These are phyloP conservation scores for Candida easanensis DNA, from an alignment of 805 yeast species.

Conservation along the genomic window DNA sequence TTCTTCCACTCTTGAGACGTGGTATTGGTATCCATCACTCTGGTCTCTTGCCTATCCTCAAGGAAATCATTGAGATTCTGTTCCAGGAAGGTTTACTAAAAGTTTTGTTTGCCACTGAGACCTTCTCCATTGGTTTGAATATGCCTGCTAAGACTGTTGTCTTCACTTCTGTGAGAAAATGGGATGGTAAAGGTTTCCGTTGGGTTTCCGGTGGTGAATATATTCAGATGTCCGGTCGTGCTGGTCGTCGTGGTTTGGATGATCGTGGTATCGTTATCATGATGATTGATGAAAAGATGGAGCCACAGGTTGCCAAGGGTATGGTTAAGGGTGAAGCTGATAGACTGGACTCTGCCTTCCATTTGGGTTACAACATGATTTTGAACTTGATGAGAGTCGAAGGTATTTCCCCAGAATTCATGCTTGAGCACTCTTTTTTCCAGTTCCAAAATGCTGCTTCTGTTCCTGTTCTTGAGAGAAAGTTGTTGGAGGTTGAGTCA, in stretches of 20 bases:
- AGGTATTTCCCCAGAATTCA: slow-evolving; percentile 96
- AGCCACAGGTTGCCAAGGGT: slow-evolving; percentile 97
- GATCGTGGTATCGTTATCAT: slow-evolving; percentile 98
- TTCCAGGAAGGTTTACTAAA: slow-evolving; percentile 96
- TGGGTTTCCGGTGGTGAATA: slow-evolving; percentile 99
- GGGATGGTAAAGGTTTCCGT: slow-evolving; percentile 97
- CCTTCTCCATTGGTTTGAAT: slow-evolving; percentile 95
- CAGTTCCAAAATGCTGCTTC: slow-evolving; percentile 93
- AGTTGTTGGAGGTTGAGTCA: slow-evolving; percentile 51
- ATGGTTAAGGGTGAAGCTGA: slow-evolving; percentile 99
- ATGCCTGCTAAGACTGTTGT: slow-evolving; percentile 99
- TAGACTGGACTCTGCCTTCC: slow-evolving; percentile 95
- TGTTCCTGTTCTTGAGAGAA: slow-evolving; percentile 78
- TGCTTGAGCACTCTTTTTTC: slow-evolving; percentile 90
- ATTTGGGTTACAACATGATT: slow-evolving; percentile 95
- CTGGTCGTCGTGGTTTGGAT: slow-evolving; percentile 99
- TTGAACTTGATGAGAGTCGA: slow-evolving; percentile 94
- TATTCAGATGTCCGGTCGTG: slow-evolving; percentile 99
- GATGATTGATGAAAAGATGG: slow-evolving; percentile 99
- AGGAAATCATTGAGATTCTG: slow-evolving; percentile 92
- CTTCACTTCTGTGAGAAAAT: slow-evolving; percentile 93
- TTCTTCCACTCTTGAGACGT: slow-evolving; percentile 82
- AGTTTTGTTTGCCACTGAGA: slow-evolving; percentile 95
- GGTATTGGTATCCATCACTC: slow-evolving; percentile 99
- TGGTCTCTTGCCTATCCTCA: slow-evolving; percentile 88